phyloP scores from a whole-genome alignment of 1,139 yeast species.

The Entelexis sorbosivorans region DNA sequence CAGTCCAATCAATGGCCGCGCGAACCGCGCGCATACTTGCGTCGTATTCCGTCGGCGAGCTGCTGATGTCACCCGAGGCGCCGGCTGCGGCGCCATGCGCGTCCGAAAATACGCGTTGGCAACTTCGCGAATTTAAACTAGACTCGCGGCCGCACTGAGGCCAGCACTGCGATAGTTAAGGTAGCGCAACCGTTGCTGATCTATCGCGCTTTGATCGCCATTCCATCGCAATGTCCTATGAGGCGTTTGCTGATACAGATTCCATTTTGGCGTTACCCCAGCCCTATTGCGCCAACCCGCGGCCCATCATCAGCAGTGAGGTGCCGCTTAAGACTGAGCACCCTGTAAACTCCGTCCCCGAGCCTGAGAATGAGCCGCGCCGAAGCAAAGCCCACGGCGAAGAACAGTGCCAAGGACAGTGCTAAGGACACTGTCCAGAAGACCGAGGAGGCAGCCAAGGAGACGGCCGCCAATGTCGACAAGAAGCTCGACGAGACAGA shows the following conservation, averaged over 20 bases:
- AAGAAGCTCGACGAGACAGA: conserved; percentile 15
- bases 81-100: neutral
- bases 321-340: neutral
- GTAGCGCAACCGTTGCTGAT: too few species aligned
- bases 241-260: neutral
- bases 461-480: conserved; percentile 15
- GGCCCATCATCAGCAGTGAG: conserved; percentile 1
- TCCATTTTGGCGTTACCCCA: neutral
- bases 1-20: neutral
- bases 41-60: neutral
- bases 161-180: too few species aligned
- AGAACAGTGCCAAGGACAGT: neutral
- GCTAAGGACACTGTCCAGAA: conserved; percentile 5
- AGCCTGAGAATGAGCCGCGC: neutral
- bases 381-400: neutral
- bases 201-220: too few species aligned
- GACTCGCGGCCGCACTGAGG: too few species aligned
- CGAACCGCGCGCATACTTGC: neutral
- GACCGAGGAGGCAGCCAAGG: neutral
- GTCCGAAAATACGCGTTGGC: too few species aligned
- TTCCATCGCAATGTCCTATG: neutral
- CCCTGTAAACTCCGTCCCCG: neutral
- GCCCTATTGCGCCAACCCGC: neutral
- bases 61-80: neutral
- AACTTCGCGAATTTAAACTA: too few species aligned